phyloP scores from a whole-genome alignment of 441 rosid genomes.

The Theobroma grandiflorum region DNA sequence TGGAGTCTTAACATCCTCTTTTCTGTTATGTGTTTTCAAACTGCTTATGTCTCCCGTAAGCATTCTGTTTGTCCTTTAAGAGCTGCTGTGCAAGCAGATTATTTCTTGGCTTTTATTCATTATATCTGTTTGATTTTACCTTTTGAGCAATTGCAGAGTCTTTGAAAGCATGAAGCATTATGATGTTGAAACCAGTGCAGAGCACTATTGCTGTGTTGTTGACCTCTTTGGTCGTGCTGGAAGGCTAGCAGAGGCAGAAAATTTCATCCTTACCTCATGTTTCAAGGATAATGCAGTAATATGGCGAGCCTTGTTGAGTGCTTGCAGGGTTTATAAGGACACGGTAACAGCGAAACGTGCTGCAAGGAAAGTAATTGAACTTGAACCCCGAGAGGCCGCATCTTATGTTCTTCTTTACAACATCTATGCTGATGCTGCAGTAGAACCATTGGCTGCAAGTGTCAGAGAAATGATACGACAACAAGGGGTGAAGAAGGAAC shows the following conservation, averaged over 20 bases:
- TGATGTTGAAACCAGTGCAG: constrained; percentile 32
- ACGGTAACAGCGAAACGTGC: constrained; percentile 33
- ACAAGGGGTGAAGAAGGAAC: constrained; percentile 49
- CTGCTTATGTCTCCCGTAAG: neutral
- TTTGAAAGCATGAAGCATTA: constrained; percentile 47
- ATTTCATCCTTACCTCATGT: constrained; percentile 40
- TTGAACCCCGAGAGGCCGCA: constrained; percentile 47
- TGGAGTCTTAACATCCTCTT: constrained; percentile 1
- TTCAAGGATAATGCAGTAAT: constrained; percentile 47
- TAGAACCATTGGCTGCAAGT: constrained; percentile 33
- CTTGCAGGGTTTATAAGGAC: constrained; percentile 49
- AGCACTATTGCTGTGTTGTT: constrained; percentile 50
- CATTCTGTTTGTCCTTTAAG: neutral
- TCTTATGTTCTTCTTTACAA: constrained; percentile 48
- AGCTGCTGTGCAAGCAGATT: neutral
- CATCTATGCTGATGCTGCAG: constrained; percentile 43
- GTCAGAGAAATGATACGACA: constrained; percentile 45
- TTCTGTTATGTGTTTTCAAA: neutral
- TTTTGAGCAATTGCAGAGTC: constrained; percentile 22
- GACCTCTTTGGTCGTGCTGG: constrained; percentile 53
- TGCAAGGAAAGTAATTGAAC: constrained; percentile 45
- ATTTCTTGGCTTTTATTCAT: constrained; percentile 9
- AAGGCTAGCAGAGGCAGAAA: constrained; percentile 47
- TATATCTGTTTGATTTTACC: neutral
- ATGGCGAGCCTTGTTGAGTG: constrained; percentile 54